Conservation (phyloP, 2,329 filamentous ascomycete genomes). For the Leptographium lundbergii region DNA sequence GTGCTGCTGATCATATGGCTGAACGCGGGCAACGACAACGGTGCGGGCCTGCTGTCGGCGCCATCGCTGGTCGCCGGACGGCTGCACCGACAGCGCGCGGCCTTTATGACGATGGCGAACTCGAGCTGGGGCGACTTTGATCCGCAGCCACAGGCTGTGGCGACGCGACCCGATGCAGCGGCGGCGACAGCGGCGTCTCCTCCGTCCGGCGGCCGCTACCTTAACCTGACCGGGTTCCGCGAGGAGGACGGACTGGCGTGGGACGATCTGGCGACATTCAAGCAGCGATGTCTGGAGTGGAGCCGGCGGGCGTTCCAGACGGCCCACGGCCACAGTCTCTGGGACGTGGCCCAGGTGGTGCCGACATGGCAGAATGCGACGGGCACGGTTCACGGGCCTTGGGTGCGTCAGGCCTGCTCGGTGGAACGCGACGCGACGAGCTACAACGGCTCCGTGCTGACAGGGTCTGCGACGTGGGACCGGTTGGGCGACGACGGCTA, state of each 20-base stretch:
- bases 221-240: slow-evolving; percentile 69
- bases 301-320: slow-evolving; percentile 35
- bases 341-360: slow-evolving; percentile 17
- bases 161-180: slow-evolving; percentile 10
- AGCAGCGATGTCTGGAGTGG: slow-evolving; percentile 49
- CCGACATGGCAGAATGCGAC: slow-evolving; percentile 69
- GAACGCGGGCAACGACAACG: slow-evolving; percentile 26
- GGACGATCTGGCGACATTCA: slow-evolving; percentile 57
- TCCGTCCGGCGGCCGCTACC: slow-evolving; percentile 22
- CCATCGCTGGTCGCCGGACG: slow-evolving; percentile 31
- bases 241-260: slow-evolving; percentile 65
- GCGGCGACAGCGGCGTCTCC: slow-evolving; percentile 4
- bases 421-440: slow-evolving; percentile 31
- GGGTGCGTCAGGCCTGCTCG: slow-evolving; percentile 47
- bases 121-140: slow-evolving; percentile 49
- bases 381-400: slow-evolving; percentile 63
- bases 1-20: slow-evolving; percentile 34
- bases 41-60: slow-evolving; percentile 27
- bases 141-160: slow-evolving; percentile 22
- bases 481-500: slow-evolving; percentile 15
- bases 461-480: slow-evolving; percentile 54
- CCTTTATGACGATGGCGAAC: slow-evolving; percentile 40
- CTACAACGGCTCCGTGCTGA: slow-evolving; percentile 53
- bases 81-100: slow-evolving; percentile 36
- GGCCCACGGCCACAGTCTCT: slow-evolving; percentile 13